Percentiles rank a stretch among this genome's conserved stretches.
Conservation (phyloP, 2,329 filamentous ascomycete genomes). For the Claviceps humidiphila region DNA sequence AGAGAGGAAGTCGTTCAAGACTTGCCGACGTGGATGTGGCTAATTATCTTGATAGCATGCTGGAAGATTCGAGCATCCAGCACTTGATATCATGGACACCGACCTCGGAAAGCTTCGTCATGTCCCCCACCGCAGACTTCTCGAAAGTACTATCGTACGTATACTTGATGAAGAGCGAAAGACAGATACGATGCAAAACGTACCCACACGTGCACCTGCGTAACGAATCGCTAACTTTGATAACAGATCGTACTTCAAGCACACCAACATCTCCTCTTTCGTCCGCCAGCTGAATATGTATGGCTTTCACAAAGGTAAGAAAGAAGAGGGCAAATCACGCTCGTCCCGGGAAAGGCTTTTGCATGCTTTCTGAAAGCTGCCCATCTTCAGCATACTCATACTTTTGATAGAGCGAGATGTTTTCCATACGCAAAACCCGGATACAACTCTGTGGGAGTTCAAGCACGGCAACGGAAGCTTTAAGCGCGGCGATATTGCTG, state of each 20-base stretch:
- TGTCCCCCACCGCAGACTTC: conserved; percentile 95
- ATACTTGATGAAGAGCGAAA: neutral
- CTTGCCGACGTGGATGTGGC: neutral
- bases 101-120: conserved; percentile 93
- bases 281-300: conserved; percentile 99
- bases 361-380: neutral
- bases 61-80: conserved; percentile 85
- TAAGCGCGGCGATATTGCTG: conserved; percentile 84
- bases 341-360: neutral
- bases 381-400: neutral
- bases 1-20: neutral
- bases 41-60: conserved; percentile 53
- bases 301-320: conserved; percentile 88
- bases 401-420: conserved; percentile 72
- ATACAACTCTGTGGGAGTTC: conserved; percentile 95
- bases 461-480: conserved; percentile 97
- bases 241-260: conserved; percentile 90
- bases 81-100: conserved; percentile 95
- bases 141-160: conserved; percentile 94
- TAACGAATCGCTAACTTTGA: conserved; percentile 6
- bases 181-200: neutral
- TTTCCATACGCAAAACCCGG: conserved; percentile 87
- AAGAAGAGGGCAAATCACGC: neutral
- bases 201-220: neutral
- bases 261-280: conserved; percentile 98